Evolutionary conservation across 345 rosid species (phyloP), one percentile per base, ranked within the genome.

Genomic region (Rhodamnia argentea): DNA sequence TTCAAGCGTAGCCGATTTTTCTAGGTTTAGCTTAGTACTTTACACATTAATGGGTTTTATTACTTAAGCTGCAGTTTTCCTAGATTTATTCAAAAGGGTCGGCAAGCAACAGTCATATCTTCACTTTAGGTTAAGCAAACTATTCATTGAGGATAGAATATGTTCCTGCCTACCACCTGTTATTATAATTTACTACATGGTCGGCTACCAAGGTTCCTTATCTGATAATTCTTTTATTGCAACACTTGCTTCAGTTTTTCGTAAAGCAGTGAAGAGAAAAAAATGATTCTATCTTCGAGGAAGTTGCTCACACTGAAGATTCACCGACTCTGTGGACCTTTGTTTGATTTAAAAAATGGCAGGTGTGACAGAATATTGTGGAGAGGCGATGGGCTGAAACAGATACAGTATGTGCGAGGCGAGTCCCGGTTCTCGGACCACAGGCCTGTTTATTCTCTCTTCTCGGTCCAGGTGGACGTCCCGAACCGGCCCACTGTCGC

Each of bases 361-460:
- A 96, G 99, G 99, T 97, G 99, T 56, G 99, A 97, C 89, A 85
- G 99, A 62, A 95, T 97, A 88, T 54, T 96, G 87, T 97, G 98
- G 98, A 95, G 88, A 93, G 99, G 99, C 29, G 96, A 94, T 26
- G 98, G 96, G 37, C 78, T 97, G 86, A 92, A 93, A 86, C 99
- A 97, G 82, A 81, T 94, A 74, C 89, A 93, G 91, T 97, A 97
- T 44, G 58, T 85, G 44, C 92, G 99, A 86, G 98, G 98, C 83
- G 98, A 96, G 91, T 97, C 98, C 18, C 94, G 88, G 90, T 97
- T 97, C 91, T 97, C 99, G 26, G 99, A 97, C 90, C 99, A 97
- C 83, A 87, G 98, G 85, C 98, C 99, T n/a, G 99, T 97, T 85
- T 92, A 89, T 54, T 96, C 98, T 10, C 83, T 95, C 27, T 97